A percentile compares a stretch with the other conserved stretches of the same genome.
Conservation (phyloP, 2,329 filamentous ascomycete genomes). For the Dactylellina sp. region DNA sequence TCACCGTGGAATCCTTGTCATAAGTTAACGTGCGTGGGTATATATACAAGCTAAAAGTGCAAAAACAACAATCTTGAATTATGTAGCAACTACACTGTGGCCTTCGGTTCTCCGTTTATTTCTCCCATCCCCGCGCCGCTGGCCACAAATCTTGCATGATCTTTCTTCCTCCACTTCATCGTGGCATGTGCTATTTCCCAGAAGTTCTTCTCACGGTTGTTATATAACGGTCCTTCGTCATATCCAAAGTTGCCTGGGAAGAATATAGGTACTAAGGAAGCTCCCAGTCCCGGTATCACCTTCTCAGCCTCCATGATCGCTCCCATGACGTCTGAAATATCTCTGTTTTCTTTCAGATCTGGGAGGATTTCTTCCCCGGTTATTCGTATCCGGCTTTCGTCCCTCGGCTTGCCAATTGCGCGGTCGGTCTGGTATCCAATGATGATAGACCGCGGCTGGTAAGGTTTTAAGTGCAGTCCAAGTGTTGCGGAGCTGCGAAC, state of each 20-base stretch:
- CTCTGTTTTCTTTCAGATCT: constrained; percentile 60
- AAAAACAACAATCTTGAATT: neutral
- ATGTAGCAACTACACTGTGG: neutral
- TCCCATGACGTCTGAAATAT: constrained; percentile 62
- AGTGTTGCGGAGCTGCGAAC: constrained; percentile 61
- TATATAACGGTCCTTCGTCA: constrained; percentile 46
- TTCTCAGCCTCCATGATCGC: constrained; percentile 62
- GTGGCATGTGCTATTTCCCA: constrained; percentile 50
- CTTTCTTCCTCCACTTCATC: constrained; percentile 44
- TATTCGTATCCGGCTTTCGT: constrained; percentile 18
- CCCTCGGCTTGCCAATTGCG: constrained; percentile 30
- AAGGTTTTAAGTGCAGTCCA: constrained; percentile 61
- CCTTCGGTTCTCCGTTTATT: neutral
- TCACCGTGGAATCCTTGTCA: too few species aligned
- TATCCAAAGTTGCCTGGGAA: constrained; percentile 61
- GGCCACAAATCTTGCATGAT: constrained; percentile 38
- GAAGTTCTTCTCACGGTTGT: constrained; percentile 56
- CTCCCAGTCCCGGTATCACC: constrained; percentile 61
- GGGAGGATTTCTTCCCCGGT: constrained; percentile 40
- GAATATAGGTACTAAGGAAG: constrained; percentile 61
- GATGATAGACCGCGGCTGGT: constrained; percentile 46
- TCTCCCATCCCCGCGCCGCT: neutral
- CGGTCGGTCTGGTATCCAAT: constrained; percentile 55
- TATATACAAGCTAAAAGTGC: too few species aligned
- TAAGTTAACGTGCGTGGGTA: too few species aligned